Base-by-base conservation (phyloP, 202 grass and related monocot genomes). In the Tripidium arundinaceum region DNA sequence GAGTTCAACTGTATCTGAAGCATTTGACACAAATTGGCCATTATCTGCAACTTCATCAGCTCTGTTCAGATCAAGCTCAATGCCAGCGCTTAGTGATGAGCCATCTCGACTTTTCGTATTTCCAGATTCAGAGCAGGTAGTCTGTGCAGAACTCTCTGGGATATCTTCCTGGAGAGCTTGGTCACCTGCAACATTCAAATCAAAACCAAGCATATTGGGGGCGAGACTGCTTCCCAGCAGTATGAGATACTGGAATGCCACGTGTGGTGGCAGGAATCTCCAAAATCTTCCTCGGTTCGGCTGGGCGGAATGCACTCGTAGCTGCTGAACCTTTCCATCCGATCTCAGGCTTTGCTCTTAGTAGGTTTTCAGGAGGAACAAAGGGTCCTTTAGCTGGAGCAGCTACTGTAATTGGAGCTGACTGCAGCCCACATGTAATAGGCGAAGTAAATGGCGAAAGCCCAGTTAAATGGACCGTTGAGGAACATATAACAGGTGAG, bases 321-420 rank as follows among this genome's bases (percentile, higher is more conserved):
- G 89, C 79, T 24, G 89, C 86, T 15, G 92, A 91, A 34, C 92
- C 92, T 84, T 91, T 91, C 92, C 92, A 91, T 40, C 89, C 84
- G 8, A 50, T 75, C n/a, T 94, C 92, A 62, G 79, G 71, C 65
- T 89, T 89, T 50, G 63, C 83, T 74, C 83, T 86, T 70, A 91
- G 42, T 37, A 94, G 75, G 77, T 89, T 94, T 8, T 94, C 88
- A 33, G 83, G 88, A 62, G 86, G 89, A 50, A 94, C 79, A 83
- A 94, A 94, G 10, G 88, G 83, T 55, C 88, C 83, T 88, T 90
- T 93, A 74, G 79, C 91, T 68, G 88, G 70, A 77, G 91, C 87
- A 82, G 81, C 88, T 31, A 94, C 86, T 66, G 86, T 91, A 47
- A 94, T 84, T 72, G 73, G 79, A 59, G 86, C 46, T 62, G 68